phyloP scores from a whole-genome alignment of 768 basidiomycete genomes.

The Amanita muscaria region DNA sequence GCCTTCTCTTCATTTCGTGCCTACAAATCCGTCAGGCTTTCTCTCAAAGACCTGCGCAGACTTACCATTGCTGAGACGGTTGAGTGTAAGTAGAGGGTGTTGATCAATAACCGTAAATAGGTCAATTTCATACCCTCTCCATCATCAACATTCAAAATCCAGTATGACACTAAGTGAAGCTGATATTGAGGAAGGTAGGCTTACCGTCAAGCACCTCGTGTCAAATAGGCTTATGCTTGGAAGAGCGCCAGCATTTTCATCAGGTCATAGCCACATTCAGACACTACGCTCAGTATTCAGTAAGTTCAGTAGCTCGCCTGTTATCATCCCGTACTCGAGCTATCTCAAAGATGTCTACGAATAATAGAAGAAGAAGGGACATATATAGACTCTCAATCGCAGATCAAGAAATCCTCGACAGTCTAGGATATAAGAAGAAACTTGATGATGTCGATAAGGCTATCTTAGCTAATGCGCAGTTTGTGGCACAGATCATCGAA shows the following conservation, averaged over 20 bases:
- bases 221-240: not conserved
- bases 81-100: not conserved
- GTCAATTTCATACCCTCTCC: not conserved
- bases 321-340: slow-evolving; percentile 9
- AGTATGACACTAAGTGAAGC: slow-evolving; percentile 2
- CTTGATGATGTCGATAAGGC: slow-evolving; percentile 73
- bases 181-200: slow-evolving; percentile 7
- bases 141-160: not conserved
- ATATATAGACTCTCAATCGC: slow-evolving; percentile 57
- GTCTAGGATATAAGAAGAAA: slow-evolving; percentile 70
- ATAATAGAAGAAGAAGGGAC: slow-evolving; percentile 66
- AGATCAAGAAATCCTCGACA: slow-evolving; percentile 61
- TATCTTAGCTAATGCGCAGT: slow-evolving; percentile 72
- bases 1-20: slow-evolving; percentile 99
- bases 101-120: not conserved
- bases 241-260: slow-evolving; percentile 63
- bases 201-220: not conserved
- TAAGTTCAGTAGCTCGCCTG: slow-evolving; percentile 22
- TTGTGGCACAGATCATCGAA: slow-evolving; percentile 64
- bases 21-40: slow-evolving; percentile 27
- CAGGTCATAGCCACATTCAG: slow-evolving; percentile 70
- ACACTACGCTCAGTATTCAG: slow-evolving; percentile 70
- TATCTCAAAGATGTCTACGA: slow-evolving; percentile 34
- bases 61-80: not conserved
- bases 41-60: not conserved